Evolutionary conservation across 352 stramenopile species (phyloP).

Genomic region (Pythium rhizo-oryzae): DNA sequence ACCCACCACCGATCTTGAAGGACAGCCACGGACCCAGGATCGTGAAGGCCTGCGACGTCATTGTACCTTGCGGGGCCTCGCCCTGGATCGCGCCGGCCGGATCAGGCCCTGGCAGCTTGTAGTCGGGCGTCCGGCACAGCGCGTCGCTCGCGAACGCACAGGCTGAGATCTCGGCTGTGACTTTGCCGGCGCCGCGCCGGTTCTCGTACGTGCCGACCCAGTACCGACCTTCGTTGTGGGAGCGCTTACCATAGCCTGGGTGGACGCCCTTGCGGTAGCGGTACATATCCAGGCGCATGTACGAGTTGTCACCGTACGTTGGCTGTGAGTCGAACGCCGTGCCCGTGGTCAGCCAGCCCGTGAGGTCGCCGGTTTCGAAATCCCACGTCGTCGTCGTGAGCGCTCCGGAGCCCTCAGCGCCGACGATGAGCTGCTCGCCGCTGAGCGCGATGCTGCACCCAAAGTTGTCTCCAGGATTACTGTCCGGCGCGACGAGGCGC

Average conservation of each 20-base stretch:
- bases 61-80: slow-evolving; percentile 89
- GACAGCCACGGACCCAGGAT: slow-evolving; percentile 89
- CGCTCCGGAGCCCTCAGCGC: slow-evolving; percentile 63
- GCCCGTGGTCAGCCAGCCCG: slow-evolving; percentile 93
- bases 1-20: slow-evolving; percentile 96
- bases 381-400: slow-evolving; percentile 94
- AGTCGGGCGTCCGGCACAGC: slow-evolving; percentile 72
- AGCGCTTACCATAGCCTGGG: slow-evolving; percentile 46
- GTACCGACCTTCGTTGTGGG: slow-evolving; percentile 87
- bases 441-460: slow-evolving; percentile 74
- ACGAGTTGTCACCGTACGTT: slow-evolving; percentile 95
- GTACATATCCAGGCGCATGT: slow-evolving; percentile 82
- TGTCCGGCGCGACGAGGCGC: slow-evolving; percentile 62
- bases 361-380: slow-evolving; percentile 96
- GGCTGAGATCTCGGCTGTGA: slow-evolving; percentile 38
- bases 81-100: slow-evolving; percentile 83
- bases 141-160: slow-evolving; percentile 76
- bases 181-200: slow-evolving; percentile 76
- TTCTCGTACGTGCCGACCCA: slow-evolving; percentile 96
- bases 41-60: slow-evolving; percentile 95
- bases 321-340: slow-evolving; percentile 94
- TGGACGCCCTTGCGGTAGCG: slow-evolving; percentile 33
- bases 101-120: slow-evolving; percentile 71
- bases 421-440: slow-evolving; percentile 77
- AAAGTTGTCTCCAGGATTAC: slow-evolving; percentile 78